A percentile compares a stretch with the other conserved stretches of the same genome.
These are phyloP conservation scores for Pythium coloratum DNA, from an alignment of 352 stramenopile species.

Conservation along the genomic window DNA sequence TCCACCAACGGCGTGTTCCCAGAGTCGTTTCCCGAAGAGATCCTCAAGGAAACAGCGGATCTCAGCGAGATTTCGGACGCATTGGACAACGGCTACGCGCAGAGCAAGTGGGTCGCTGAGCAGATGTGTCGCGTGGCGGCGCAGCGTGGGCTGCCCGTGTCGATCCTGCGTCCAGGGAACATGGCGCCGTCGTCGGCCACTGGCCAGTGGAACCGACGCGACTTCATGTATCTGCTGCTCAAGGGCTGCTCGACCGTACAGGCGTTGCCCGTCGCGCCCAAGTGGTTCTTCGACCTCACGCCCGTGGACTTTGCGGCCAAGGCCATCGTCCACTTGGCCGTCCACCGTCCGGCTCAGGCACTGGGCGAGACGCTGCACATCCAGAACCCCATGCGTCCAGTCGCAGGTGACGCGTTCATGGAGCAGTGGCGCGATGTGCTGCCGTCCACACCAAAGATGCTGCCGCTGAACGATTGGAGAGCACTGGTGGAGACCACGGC, in stretches of 20 bases:
- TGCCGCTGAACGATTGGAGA: conserved; percentile 36
- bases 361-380: conserved; percentile 77
- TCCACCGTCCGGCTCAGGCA: conserved; percentile 45
- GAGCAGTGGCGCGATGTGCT: conserved; percentile 36
- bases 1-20: conserved; percentile 92
- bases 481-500: conserved; percentile 30
- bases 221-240: conserved; percentile 91
- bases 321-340: conserved; percentile 81
- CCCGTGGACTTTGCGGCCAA: conserved; percentile 90
- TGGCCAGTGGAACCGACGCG: conserved; percentile 83
- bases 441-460: conserved; percentile 9
- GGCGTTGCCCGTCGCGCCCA: conserved; percentile 52
- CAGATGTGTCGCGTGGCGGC: conserved; percentile 81
- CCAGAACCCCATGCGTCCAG: conserved; percentile 50
- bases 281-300: conserved; percentile 91
- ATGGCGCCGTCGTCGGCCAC: conserved; percentile 70
- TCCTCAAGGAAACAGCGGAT: conserved; percentile 52
- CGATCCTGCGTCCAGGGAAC: conserved; percentile 89
- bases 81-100: conserved; percentile 83
- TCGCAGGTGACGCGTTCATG: conserved; percentile 56
- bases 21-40: conserved; percentile 30
- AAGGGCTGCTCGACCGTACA: conserved; percentile 69
- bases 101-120: conserved; percentile 93
- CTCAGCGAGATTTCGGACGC: conserved; percentile 56
- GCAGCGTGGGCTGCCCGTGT: conserved; percentile 78